Conservation (phyloP, 2,329 filamentous ascomycete genomes). For the Cordyceps cicadae region DNA sequence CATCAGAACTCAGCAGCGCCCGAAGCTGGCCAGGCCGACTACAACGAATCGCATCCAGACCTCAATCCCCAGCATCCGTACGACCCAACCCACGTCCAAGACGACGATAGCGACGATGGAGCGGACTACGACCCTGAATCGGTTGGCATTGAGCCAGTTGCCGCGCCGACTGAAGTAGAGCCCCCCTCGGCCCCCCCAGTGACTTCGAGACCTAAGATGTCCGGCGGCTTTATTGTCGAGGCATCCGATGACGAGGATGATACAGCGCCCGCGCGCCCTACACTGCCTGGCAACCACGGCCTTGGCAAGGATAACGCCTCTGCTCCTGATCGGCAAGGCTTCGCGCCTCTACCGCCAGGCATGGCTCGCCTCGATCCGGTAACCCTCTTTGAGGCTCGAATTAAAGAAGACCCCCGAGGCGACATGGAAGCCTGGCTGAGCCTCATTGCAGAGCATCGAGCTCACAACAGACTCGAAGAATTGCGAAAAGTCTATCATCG, state of each 20-base stretch:
- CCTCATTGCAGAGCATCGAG: constrained; percentile 77
- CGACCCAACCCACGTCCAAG: constrained; percentile 41
- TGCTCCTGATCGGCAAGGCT: constrained; percentile 18
- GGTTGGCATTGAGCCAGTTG: constrained; percentile 30
- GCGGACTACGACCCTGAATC: constrained; percentile 53
- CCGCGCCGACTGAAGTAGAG: constrained; percentile 16
- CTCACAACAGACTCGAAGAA: constrained; percentile 73
- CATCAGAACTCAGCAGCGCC: constrained; percentile 47
- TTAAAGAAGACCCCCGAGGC: constrained; percentile 85
- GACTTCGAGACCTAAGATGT: constrained; percentile 47
- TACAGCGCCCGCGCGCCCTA: background rate
- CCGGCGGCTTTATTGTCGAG: constrained; percentile 52
- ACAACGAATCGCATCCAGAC: constrained; percentile 48
- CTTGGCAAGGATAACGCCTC: background rate
- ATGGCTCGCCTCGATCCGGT: constrained; percentile 55
- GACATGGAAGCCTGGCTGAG: constrained; percentile 87
- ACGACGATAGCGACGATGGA: constrained; percentile 42
- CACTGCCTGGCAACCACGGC: constrained; percentile 12
- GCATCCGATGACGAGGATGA: constrained; percentile 42
- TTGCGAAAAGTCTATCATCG: constrained; percentile 73
- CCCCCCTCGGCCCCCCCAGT: background rate
- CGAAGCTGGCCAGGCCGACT: constrained; percentile 48
- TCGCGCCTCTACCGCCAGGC: constrained; percentile 26
- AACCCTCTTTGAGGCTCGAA: constrained; percentile 77
- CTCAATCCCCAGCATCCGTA: constrained; percentile 38